Base-by-base conservation (phyloP, 1,139 yeast genomes). In the Diutina siamensis region DNA sequence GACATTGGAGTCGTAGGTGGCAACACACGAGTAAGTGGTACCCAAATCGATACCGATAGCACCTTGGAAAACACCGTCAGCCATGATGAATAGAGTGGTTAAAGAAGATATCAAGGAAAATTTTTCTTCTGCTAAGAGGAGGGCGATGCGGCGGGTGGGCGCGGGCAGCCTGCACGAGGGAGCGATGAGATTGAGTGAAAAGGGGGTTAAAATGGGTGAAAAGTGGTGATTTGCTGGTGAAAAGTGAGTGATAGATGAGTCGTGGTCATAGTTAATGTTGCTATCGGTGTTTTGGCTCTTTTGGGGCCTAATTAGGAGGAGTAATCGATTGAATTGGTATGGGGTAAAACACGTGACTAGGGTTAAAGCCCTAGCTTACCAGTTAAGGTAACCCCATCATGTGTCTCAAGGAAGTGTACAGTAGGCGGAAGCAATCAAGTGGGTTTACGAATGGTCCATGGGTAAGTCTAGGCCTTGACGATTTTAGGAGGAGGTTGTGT, bases 11-110 rank as follows among this genome's bases (percentile, higher is more conserved):
- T 77, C 94, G 76, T 77, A 86, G 74, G 87, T 85, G 64, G 97
- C 97, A 59, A 88, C 97, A 83, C 97, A 88, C 55, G 97, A 88
- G 85, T 89, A 86, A 59, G 95, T 86, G 64, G 97, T 88, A 81
- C 97, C 97, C 76, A 87, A 83, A 83, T 87, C 96, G 87, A 89
- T 89, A 79, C 98, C 97, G 77, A 89, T 88, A 76, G 97, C 97
- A 82, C 95, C 95, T 82, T 89, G 94, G 85, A 85, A 89, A 78
- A 89, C 94, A 84, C 96, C 96, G 82, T 89, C 97, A 82, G 89
- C 86, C 89, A 83, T 83, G 28, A 18, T 38, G 15, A 20, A 18
- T n/a, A 19, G n/a, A 21, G 40, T 21, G 40, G 18, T 19, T 21
- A 13, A 22, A 20, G 28, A 13, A 19, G 15, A 7, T 12, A 20